Percentiles rank a stretch among this genome's conserved stretches.
phyloP scores from a whole-genome alignment of 1,139 yeast species.

The Geotrichum klebahnii region DNA sequence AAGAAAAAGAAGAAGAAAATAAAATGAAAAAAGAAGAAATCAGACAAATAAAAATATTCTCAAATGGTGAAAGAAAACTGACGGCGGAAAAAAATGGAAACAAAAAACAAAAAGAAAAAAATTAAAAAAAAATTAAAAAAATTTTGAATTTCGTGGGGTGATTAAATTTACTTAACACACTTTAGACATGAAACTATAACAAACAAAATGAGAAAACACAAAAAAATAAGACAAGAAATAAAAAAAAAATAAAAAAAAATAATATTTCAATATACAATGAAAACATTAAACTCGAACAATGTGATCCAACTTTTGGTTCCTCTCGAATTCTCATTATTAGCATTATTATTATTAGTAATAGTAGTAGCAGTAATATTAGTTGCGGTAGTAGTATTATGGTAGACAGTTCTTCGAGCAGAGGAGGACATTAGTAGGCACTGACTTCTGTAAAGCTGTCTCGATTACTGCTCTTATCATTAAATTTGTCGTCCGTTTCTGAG shows the following conservation, averaged over 20 bases:
- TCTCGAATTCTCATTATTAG: too few relatives aligned
- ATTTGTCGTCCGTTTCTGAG: slow-evolving; percentile 4
- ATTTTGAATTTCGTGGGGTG: neutral
- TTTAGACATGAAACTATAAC: neutral
- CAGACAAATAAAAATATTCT: neutral
- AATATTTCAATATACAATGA: neutral
- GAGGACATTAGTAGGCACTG: slow-evolving; percentile 32
- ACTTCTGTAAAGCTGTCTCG: slow-evolving; percentile 34
- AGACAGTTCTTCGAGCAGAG: too few relatives aligned
- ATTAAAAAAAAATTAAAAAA: neutral
- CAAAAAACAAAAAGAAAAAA: neutral
- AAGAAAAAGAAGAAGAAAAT: neutral
- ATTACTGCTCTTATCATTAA: slow-evolving; percentile 23
- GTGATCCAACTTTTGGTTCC: too few relatives aligned
- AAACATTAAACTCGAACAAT: too few relatives aligned
- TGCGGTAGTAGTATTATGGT: too few relatives aligned
- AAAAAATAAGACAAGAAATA: neutral
- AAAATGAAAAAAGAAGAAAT: slow-evolving; percentile 1
- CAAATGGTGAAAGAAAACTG: neutral
- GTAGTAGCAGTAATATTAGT: too few relatives aligned
- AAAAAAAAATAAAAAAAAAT: too few relatives aligned
- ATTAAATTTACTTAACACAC: neutral
- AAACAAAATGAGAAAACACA: neutral
- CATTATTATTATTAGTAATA: too few relatives aligned
- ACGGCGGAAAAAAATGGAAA: neutral